Base-by-base conservation (phyloP, 1,139 yeast genomes). In the Magnusiomyces suaveolens region DNA sequence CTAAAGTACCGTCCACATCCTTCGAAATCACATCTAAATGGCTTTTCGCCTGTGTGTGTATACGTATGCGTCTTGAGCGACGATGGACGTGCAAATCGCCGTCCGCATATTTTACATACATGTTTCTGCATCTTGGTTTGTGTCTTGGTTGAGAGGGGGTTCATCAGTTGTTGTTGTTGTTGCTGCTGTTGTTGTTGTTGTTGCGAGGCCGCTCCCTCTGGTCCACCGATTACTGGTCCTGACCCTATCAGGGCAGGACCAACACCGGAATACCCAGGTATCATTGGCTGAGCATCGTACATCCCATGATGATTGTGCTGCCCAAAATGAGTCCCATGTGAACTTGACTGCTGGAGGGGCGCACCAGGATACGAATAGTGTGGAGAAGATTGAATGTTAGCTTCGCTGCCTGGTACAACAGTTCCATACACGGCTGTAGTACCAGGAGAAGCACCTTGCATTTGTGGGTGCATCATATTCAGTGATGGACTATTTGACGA, bases 41-140 rank as follows among this genome's bases (percentile, higher is more conserved):
- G 87, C 67, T 85, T 86, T 64, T 85, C 92, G 3, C 96, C 96
- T 0, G 96, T 87, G 66, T 88, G 96, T 1, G 88, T 82, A 66
- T 85, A 83, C 69, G 80, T 76, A 69, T 88, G 96, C 2, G 92
- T 87, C 63, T 81, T 84, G 56, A 87, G 73, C 1, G 92, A 84
- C 10, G 88, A 82, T 1, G 96, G 95, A 57, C 96, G 75, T 53
- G 85, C 82, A 72, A 88, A 87, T 51, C 80, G 81, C 67, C 87
- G 87, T 53, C 80, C 77, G 69, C 96, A 88, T 20, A 81, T 75
- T 32, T 75, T 71, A 66, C 96, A 87, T 50, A 77, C 66, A 60
- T 71, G 73, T 60, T 65, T 65, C 60, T 64, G 65, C 44, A 61
- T 57, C 23, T 67, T 59, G 54, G 62, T 49, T 29, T 64, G 59